Conservation (phyloP, 2,329 filamentous ascomycete species). For the Hypoxylon sp. region DNA sequence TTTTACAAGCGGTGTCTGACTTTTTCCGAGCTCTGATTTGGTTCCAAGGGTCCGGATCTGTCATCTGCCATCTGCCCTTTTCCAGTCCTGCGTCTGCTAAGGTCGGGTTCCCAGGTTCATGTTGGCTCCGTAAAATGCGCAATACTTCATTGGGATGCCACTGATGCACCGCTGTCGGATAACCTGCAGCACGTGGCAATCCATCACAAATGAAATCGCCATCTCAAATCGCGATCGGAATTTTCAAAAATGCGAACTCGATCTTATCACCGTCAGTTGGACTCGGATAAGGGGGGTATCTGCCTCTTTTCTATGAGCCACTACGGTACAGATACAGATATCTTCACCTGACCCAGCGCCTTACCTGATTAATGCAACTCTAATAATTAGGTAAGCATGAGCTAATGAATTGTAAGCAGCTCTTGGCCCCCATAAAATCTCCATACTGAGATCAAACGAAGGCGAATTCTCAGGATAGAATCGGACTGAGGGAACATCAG, state of each 20-base stretch:
- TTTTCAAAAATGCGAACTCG: constrained; percentile 8
- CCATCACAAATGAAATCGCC: not conserved
- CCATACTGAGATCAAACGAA: too few relatives aligned
- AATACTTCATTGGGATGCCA: not conserved
- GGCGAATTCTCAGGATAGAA: too few relatives aligned
- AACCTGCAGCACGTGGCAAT: constrained; percentile 24
- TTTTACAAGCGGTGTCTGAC: constrained; percentile 3
- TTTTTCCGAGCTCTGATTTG: constrained; percentile 26
- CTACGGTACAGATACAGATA: too few relatives aligned
- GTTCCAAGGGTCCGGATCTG: not conserved
- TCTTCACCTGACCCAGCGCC: too few relatives aligned
- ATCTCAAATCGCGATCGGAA: not conserved
- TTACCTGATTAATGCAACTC: constrained; percentile 10
- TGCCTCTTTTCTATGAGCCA: too few relatives aligned
- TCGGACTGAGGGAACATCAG: not conserved
- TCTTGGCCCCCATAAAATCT: constrained; percentile 6
- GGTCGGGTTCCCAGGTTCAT: not conserved
- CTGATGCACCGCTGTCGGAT: constrained; percentile 3
- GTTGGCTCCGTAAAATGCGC: not conserved
- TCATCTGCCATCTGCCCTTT: too few relatives aligned
- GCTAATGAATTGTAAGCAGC: constrained; percentile 42
- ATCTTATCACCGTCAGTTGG: constrained; percentile 17
- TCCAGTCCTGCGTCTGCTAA: too few relatives aligned
- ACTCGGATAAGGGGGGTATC: not conserved
- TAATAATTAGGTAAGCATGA: constrained; percentile 40